Base-by-base conservation (phyloP, 805 yeast genomes). In the Kuraishia ogatae region DNA sequence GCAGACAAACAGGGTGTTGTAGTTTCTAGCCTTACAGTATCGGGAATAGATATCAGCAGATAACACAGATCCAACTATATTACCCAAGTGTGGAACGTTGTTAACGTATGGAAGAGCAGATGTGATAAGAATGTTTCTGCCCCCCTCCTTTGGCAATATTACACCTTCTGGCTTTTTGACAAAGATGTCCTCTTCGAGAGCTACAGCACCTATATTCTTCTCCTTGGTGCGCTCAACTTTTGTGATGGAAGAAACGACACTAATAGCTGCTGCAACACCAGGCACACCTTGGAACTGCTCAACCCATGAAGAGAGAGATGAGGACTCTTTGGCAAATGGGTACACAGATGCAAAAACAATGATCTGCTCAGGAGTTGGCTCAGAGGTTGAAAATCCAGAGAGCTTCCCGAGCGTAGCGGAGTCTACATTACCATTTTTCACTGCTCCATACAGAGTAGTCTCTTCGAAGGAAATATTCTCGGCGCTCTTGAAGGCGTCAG, bases 21-120 rank as follows among this genome's bases (percentile, higher is more conserved):
- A 85, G 70, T 90, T 88, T 76, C 97, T 84, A 63, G 86, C 84
- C 71, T 91, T 92, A 68, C 88, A 82, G 71, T 89, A 94, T 67
- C 98, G 84, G 55, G 97, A 80, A 71, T 81, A 94, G 59, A 93
- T 89, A 74, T 94, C 99, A 39, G 99, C 99, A 57, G 91, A 82
- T 60, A 94, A 79, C 46, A 93, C 97, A 35, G 96, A 87, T 6
- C 99, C 99, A 55, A 94, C 84, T 62, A 94, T 91, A 74, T 94
- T 94, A 65, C 99, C 99, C 69, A 94, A 79, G 73, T 94, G 99
- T 50, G 99, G 99, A 53, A 94, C 99, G 67, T 94, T 94, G 74
- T 94, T 94, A 55, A 94, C 99, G 64, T 94, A 94, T 11, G 99
- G 99, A 64, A 94, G 80, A 39, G 99, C 98, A 24, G 98, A 92